Base-by-base conservation (phyloP, 352 stramenopile species). In the Lagenidium sp. region DNA sequence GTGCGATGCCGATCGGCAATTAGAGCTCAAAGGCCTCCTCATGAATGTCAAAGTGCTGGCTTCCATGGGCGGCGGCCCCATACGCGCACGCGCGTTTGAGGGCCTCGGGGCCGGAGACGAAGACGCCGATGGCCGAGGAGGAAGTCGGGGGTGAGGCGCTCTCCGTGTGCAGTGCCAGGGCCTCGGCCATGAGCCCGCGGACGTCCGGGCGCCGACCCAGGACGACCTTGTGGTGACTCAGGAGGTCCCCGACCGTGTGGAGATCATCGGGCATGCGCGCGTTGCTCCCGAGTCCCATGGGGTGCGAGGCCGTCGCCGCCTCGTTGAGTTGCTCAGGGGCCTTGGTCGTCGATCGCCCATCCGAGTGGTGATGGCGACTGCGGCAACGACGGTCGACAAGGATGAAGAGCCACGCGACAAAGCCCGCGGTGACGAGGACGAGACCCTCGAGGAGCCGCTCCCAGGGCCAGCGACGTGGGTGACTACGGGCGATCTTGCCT, bases 371-470 rank as follows among this genome's bases (percentile, higher is more conserved):
- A n/a, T n/a, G n/a, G n/a, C n/a, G n/a, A n/a, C n/a, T n/a, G n/a
- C n/a, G n/a, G n/a, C n/a, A n/a, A n/a, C n/a, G 18, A 32, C 44
- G 41, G 19, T 50, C 49, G 22, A 29, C 30, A 11, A 34, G 23
- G 3, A 52, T 26, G 30, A 36, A 41, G 7, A 15, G 13, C 8
- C 46, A 52, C 28, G 52, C 43, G 6, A 48, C 5, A 5, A 41
- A 21, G 6, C 31, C 25, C 2, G 26, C 39, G 4, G 16, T 38
- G 12, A 25, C 18, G 16, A 60, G 24, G 23, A 50, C 23, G 12
- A 37, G n/a, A 5, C 26, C 21, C 39, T 68, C 46, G 7, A 58
- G 35, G n/a, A 57, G 42, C 6, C 50, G 35, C 34, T 68, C 46
- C 18, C 61, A 21, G 6, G 44, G 43, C 59, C 59, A 68, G 8